Base-by-base conservation (phyloP, 495 filamentous ascomycete genomes). In the Penicillium macrosclerotiorum region DNA sequence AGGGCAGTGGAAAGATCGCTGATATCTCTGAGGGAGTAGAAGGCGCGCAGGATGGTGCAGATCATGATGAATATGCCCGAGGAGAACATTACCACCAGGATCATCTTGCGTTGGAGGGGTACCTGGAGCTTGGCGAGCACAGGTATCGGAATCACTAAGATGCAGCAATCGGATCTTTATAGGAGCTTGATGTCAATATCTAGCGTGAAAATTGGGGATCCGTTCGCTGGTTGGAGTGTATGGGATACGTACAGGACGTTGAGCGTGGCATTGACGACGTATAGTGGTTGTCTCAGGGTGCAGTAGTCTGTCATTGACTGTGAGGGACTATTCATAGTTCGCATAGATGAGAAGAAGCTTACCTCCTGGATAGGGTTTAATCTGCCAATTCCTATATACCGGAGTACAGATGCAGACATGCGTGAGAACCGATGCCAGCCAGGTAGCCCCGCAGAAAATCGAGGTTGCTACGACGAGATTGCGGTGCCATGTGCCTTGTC, bases 301-400 rank as follows among this genome's bases (percentile, higher is more conserved):
- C 60, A 63, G 37, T 55, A 38, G 33, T 60, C 60, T 63, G 44
- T 33, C n/a, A n/a, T n/a, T 6, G 25, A 29, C 12, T 6, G 25
- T 29, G 25, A 12, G 25, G 6, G 25, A 29, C 25, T 29, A 6
- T 29, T 6, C 6, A 29, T 29, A 29, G 25, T 12, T 29, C 12
- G 6, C 12, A 29, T 6, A 6, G 25, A 6, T 6, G 12, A 29
- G 6, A 6, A 12, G 27, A 23, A 11, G 24, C 35, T 52, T 35
- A 49, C 57, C 57, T 54, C 76, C 75, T 18, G 76, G 67, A 42
- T 70, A 60, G 40, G 76, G 76, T 35, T 72, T 58, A 26, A 78
- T 75, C 48, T 79, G 75, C 72, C 73, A 79, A 9, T 74, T 71
- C 3, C 61, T 62, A 26, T 65, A 20, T 40, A 74, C 64, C 4